Evolutionary conservation across 176 grass and related monocot species (phyloP).

Genomic region (Cenchrus purpureus): DNA sequence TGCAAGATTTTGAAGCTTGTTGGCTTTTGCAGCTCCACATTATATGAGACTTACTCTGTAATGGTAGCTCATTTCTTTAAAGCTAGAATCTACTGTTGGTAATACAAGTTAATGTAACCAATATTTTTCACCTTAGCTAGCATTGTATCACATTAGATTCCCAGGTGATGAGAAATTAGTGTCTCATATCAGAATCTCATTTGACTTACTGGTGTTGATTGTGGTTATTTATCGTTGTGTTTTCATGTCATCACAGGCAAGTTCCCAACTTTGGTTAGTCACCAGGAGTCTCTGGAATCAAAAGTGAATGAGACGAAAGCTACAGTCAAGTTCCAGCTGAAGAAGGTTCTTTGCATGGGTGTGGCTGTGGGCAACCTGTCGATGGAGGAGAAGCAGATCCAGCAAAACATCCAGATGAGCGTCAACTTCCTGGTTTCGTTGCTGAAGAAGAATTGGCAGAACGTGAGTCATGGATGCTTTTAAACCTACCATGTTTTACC

Average conservation of each 20-base stretch:
- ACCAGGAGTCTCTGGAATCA: conserved; percentile 70
- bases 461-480: conserved; percentile 41
- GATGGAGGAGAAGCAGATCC: conserved; percentile 93
- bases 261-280: conserved; percentile 77
- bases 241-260: conserved; percentile 47
- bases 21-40: not conserved
- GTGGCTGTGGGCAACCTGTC: conserved; percentile 72
- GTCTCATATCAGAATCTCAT: not conserved
- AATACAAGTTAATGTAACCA: not conserved
- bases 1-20: not conserved
- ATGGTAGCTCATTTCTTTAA: not conserved
- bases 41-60: not conserved
- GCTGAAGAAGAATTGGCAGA: conserved; percentile 92
- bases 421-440: conserved; percentile 85
- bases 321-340: conserved; percentile 82
- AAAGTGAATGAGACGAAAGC: conserved; percentile 87
- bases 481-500: not conserved
- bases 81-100: not conserved
- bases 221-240: not conserved
- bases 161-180: not conserved
- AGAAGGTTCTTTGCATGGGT: conserved; percentile 90
- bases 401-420: conserved; percentile 77
- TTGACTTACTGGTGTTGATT: not conserved
- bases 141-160: too few relatives aligned
- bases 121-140: not conserved